Evolutionary conservation across 1,284 basidiomycete species (phyloP).

Genomic region (Papiliotrema laurentii): DNA sequence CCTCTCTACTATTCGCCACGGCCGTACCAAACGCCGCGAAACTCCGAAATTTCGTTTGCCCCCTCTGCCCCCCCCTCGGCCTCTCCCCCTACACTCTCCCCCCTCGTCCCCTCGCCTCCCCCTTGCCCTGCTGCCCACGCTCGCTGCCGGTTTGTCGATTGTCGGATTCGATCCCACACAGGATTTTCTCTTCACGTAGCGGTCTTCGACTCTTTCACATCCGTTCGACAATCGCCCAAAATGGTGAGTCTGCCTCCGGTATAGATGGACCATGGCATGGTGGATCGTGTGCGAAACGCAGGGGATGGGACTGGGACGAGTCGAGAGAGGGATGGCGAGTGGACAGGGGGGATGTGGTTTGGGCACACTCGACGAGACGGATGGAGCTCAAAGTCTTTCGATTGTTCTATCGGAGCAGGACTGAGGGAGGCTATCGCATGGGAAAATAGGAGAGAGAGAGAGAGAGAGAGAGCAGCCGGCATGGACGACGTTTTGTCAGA

Average conservation of each 20-base stretch:
- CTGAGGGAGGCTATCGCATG: too few relatives aligned
- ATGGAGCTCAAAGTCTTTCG: too few relatives aligned
- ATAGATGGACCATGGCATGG: neutral
- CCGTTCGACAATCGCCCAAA: slow-evolving; percentile 7
- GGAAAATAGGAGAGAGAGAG: neutral
- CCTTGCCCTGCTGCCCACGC: too few relatives aligned
- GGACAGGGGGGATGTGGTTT: too few relatives aligned
- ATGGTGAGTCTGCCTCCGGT: slow-evolving; percentile 9
- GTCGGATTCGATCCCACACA: too few relatives aligned
- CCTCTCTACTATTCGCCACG: too few relatives aligned
- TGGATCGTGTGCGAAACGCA: neutral
- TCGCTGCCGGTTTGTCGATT: too few relatives aligned
- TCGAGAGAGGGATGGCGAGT: too few relatives aligned
- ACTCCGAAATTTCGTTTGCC: slow-evolving; percentile 5
- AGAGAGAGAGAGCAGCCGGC: neutral
- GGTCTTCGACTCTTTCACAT: neutral
- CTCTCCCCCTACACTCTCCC: neutral
- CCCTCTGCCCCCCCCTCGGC: too few relatives aligned
- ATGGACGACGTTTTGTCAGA: neutral
- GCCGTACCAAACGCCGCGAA: slow-evolving; percentile 9
- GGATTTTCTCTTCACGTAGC: neutral
- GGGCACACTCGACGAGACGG: too few relatives aligned
- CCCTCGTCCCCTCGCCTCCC: neutral
- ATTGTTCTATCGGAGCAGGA: too few relatives aligned
- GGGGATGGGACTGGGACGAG: too few relatives aligned